Conservation (phyloP, 495 filamentous ascomycete genomes). For the Penicillium egyptiacum region DNA sequence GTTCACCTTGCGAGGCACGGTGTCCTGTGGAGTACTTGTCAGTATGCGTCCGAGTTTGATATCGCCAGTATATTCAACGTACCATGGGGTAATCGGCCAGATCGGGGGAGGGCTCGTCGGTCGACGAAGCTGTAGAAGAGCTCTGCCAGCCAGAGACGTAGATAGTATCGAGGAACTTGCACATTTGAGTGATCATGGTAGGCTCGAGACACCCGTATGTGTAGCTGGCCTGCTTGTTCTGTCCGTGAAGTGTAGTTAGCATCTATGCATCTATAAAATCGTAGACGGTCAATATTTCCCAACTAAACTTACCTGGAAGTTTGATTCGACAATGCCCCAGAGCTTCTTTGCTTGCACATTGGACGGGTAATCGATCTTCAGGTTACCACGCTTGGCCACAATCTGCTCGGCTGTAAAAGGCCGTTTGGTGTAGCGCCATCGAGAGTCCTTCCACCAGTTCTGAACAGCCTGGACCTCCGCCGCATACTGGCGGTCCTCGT, state of each 20-base stretch:
- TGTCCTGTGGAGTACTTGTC: conserved; percentile 61
- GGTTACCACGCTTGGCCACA: conserved; percentile 85
- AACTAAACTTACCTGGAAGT: conserved; percentile 66
- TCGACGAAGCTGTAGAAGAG: conserved; percentile 89
- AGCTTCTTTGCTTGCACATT: conserved; percentile 89
- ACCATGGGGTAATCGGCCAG: conserved; percentile 98
- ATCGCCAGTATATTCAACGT: conserved; percentile 26
- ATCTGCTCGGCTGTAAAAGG: conserved; percentile 97
- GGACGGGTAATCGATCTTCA: conserved; percentile 90
- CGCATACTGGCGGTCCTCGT: conserved; percentile 76
- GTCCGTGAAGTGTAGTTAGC: conserved; percentile 12
- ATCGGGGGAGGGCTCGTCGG: conserved; percentile 95
- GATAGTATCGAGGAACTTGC: conserved; percentile 96
- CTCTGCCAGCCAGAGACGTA: conserved; percentile 99
- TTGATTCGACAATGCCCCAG: conserved; percentile 81
- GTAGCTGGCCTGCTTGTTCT: conserved; percentile 83
- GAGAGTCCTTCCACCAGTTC: conserved; percentile 87
- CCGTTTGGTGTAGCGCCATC: conserved; percentile 91
- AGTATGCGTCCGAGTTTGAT: background rate
- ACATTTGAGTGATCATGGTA: conserved; percentile 99
- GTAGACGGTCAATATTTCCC: background rate
- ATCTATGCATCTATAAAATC: conserved; percentile 1
- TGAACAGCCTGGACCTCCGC: conserved; percentile 84
- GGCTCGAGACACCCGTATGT: conserved; percentile 98
- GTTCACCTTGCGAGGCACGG: conserved; percentile 95